Conservation (phyloP, 495 filamentous ascomycete species). For the Aspergillus coremiiformis region DNA sequence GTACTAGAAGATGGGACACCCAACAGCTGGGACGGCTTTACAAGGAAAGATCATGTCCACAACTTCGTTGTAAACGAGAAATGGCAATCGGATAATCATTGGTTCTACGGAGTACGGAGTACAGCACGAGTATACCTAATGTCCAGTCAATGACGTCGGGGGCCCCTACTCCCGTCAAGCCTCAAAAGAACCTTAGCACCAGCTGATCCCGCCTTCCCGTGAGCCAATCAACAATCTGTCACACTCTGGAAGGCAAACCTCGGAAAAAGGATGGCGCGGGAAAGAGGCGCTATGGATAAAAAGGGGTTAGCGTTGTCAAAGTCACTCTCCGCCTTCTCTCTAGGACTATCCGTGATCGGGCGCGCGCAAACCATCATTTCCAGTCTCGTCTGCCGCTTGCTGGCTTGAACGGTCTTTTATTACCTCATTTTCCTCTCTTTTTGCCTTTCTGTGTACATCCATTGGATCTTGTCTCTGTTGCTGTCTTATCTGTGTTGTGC, state of each 20-base stretch:
- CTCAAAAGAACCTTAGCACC: background rate
- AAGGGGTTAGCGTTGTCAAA: constrained; percentile 28
- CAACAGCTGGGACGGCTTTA: too few relatives aligned
- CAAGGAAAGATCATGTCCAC: too few relatives aligned
- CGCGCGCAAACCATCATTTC: constrained; percentile 36
- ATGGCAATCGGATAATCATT: too few relatives aligned
- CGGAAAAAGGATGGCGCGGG: constrained; percentile 17
- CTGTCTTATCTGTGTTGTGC: background rate
- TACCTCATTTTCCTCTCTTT: constrained; percentile 3
- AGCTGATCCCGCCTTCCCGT: constrained; percentile 3
- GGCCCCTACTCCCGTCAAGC: too few relatives aligned
- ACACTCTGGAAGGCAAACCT: background rate
- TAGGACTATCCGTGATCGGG: constrained; percentile 38
- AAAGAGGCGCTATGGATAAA: constrained; percentile 11
- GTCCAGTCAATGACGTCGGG: constrained; percentile 19
- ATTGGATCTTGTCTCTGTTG: background rate
- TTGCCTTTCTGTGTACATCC: background rate
- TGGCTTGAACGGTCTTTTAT: constrained; percentile 7
- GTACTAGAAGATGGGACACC: background rate
- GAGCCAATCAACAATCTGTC: constrained; percentile 4
- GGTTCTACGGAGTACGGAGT: too few relatives aligned
- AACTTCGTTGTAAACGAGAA: too few relatives aligned
- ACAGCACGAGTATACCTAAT: too few relatives aligned
- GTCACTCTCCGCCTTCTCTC: constrained; percentile 34
- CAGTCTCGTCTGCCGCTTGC: constrained; percentile 14